Evolutionary conservation across 2,329 filamentous ascomycete species (phyloP).

Genomic region (Sporothrix luriei): DNA sequence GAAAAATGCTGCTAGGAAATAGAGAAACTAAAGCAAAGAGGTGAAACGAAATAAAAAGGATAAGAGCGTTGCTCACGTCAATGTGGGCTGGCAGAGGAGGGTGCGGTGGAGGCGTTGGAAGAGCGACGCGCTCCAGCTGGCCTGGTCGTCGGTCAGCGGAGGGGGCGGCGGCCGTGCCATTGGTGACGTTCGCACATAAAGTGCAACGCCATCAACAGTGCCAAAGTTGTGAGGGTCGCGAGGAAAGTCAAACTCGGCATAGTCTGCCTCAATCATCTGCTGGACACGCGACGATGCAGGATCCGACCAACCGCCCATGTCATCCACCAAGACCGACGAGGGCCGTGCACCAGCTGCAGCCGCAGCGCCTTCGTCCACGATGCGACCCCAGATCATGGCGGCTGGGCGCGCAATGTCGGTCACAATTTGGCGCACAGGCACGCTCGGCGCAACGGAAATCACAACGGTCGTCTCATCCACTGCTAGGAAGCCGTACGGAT

Average conservation of each 20-base stretch:
- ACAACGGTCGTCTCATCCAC: constrained; percentile 41
- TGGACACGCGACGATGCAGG: constrained; percentile 35
- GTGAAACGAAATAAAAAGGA: not conserved
- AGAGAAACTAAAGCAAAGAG: not conserved
- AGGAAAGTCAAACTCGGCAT: constrained; percentile 33
- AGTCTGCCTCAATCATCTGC: constrained; percentile 32
- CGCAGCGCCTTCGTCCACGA: not conserved
- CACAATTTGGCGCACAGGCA: constrained; percentile 43
- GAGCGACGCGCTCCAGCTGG: constrained; percentile 19
- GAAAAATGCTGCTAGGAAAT: not conserved
- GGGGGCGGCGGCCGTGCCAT: not conserved
- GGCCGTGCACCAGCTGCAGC: not conserved
- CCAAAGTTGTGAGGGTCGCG: constrained; percentile 33
- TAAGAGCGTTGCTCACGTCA: not conserved
- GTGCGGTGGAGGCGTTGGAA: constrained; percentile 26
- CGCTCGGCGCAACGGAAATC: constrained; percentile 39
- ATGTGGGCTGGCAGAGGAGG: constrained; percentile 25
- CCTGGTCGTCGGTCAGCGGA: constrained; percentile 7
- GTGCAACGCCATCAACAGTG: constrained; percentile 30
- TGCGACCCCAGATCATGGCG: constrained; percentile 40
- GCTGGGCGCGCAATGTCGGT: constrained; percentile 43
- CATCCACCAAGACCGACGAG: constrained; percentile 26
- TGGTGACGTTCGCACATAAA: constrained; percentile 33
- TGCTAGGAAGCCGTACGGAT: constrained; percentile 42
- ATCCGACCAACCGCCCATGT: constrained; percentile 33